Evolutionary conservation across 2,329 filamentous ascomycete species (phyloP), one percentile per base, ranked within the genome.

Genomic region (Macrophomina phaseolina): DNA sequence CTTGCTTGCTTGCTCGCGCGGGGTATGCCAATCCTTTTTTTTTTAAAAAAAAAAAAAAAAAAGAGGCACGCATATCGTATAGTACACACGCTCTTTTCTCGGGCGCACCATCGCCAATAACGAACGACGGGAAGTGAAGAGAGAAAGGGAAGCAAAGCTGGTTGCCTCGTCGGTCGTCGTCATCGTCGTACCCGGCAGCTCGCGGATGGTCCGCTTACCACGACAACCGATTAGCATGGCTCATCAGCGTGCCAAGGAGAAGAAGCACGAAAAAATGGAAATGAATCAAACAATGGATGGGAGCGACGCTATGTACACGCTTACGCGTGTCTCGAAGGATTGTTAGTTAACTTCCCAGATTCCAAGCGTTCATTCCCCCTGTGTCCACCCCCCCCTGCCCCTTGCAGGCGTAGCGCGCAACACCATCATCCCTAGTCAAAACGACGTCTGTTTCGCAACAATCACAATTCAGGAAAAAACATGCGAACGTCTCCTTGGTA

Each of bases 391-490:
- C 23, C 23, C 23, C 6, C 2, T 11, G 32, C 52, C 12, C 12
- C 38, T 34, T 34, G 40, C 45, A 62, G 34, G 46, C 45, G 12
- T 38, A 23, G 58, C 32, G 23, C 42, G 58, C 58, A 32, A 45
- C 58, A 49, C 45, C 58, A 62, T 62, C 11, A 6, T 49, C 12
- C 4, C 58, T 49, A 49, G 58, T 49, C 23, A 40, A 49, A 62
- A 62, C 58, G 38, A 8, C 30, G 5, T 11, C 45, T 8, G 58
- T 62, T 62, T 62, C 58, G 58, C 58, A 34, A 38, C 32, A 23
- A 23, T 23, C 23, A 23, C 3, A 23, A 23, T 23, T 23, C 23
- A 23, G 3, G 23, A 23, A 23, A 23, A 23, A 49, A 23, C 42
- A 9, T 45, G 42, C 42, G 5, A 9, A 14, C 42, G 3, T 16